phyloP scores from a whole-genome alignment of 768 basidiomycete species.

The Xerocomus potaroensis region DNA sequence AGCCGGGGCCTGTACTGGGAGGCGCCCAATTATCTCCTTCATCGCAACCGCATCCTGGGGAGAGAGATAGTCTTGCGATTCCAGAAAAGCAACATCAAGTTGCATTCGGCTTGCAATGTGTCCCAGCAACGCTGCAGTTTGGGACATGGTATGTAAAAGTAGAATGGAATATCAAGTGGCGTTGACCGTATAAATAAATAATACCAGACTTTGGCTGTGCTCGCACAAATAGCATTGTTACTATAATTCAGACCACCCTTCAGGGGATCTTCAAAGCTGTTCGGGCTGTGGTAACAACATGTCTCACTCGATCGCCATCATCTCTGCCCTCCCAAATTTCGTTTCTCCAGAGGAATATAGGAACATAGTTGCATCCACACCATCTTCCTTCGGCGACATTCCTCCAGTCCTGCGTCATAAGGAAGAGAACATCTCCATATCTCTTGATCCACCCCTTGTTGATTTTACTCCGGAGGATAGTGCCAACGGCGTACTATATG shows the following conservation, averaged over 20 bases:
- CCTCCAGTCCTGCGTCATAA: conserved; percentile 76
- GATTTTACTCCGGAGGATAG: conserved; percentile 51
- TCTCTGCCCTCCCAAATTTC: conserved; percentile 40
- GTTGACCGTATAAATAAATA: conserved; percentile 20
- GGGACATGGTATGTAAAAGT: conserved; percentile 22
- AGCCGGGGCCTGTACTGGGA: conserved; percentile 29
- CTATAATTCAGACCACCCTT: too few relatives aligned
- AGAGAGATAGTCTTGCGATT: conserved; percentile 50
- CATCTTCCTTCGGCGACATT: conserved; percentile 78
- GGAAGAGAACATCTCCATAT: conserved; percentile 65
- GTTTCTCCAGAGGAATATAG: conserved; percentile 66
- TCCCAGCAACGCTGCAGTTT: conserved; percentile 45
- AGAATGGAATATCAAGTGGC: too few relatives aligned
- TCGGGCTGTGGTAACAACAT: too few relatives aligned
- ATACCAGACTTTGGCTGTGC: too few relatives aligned
- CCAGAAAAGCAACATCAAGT: conserved; percentile 54
- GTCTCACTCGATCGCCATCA: conserved; percentile 27
- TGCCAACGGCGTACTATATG: conserved; percentile 66
- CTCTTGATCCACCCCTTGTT: conserved; percentile 64
- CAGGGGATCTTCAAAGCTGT: too few relatives aligned
- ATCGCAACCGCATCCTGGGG: conserved; percentile 40
- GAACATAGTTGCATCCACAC: conserved; percentile 69
- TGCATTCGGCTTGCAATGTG: conserved; percentile 58
- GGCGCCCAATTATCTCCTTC: conserved; percentile 45
- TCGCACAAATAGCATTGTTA: too few relatives aligned